Conservation (phyloP, 768 basidiomycete genomes). For the Phanerochaete carnosa region DNA sequence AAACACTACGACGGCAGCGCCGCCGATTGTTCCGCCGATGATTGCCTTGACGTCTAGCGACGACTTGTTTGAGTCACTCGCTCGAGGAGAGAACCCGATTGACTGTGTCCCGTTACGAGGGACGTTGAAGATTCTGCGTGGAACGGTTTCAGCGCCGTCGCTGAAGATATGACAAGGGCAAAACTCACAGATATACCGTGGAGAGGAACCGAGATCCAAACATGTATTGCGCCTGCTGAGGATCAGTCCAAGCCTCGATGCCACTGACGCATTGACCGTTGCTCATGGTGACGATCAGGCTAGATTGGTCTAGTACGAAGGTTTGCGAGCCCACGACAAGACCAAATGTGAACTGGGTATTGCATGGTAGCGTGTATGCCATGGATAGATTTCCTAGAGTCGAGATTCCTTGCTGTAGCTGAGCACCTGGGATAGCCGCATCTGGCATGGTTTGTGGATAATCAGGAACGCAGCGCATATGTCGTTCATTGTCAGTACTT, state of each 20-base stretch:
- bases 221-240: constrained; percentile 18
- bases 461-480: not conserved
- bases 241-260: constrained; percentile 25
- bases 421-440: constrained; percentile 16
- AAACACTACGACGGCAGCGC: constrained; percentile 2
- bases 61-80: not conserved
- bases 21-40: constrained; percentile 12
- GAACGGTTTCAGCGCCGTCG: not conserved
- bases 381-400: constrained; percentile 4
- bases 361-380: constrained; percentile 24
- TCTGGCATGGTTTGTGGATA: constrained; percentile 5
- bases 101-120: constrained; percentile 2
- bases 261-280: constrained; percentile 22
- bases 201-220: constrained; percentile 24
- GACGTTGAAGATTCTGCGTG: constrained; percentile 8
- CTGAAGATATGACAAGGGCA: not conserved
- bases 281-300: constrained; percentile 15
- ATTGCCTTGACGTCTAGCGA: constrained; percentile 2
- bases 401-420: not conserved
- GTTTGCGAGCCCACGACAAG: constrained; percentile 17
- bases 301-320: constrained; percentile 21
- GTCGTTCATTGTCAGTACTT: constrained; percentile 13
- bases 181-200: constrained; percentile 25
- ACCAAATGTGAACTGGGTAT: constrained; percentile 19
- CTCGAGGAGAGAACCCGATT: constrained; percentile 7